Percentiles rank a stretch among this genome's conserved stretches.
phyloP scores from a whole-genome alignment of 2,329 filamentous ascomycete genomes.

The Dothistroma pini region DNA sequence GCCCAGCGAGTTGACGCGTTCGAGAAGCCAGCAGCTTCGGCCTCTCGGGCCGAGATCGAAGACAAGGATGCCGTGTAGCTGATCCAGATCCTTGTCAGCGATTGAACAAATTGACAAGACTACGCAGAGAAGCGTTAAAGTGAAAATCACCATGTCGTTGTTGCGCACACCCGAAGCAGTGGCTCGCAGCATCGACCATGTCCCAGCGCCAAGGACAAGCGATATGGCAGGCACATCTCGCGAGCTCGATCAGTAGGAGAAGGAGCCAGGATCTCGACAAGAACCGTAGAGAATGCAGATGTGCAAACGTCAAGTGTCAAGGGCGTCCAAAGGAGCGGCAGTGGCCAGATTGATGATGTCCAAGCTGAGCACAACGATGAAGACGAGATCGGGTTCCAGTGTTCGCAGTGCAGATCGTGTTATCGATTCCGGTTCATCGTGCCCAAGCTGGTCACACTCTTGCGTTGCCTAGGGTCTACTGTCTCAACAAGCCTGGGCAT shows the following conservation, averaged over 20 bases:
- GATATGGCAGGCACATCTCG: neutral
- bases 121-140: no score
- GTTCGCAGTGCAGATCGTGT: neutral
- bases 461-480: no score
- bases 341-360: neutral
- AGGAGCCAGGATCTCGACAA: neutral
- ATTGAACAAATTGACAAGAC: neutral
- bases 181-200: neutral
- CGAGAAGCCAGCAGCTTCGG: neutral
- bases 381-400: neutral
- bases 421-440: neutral
- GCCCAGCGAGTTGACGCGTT: neutral
- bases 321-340: neutral
- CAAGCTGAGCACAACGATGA: neutral
- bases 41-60: neutral
- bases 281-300: neutral
- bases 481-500: no score
- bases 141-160: neutral
- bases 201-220: neutral
- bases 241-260: neutral
- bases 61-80: neutral
- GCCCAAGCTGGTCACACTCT: neutral
- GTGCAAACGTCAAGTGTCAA: constrained; percentile 2
- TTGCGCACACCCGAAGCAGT: neutral
- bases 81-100: neutral